Base-by-base conservation (phyloP, 179 eudicot species). In the Amaranthus tricolor region DNA sequence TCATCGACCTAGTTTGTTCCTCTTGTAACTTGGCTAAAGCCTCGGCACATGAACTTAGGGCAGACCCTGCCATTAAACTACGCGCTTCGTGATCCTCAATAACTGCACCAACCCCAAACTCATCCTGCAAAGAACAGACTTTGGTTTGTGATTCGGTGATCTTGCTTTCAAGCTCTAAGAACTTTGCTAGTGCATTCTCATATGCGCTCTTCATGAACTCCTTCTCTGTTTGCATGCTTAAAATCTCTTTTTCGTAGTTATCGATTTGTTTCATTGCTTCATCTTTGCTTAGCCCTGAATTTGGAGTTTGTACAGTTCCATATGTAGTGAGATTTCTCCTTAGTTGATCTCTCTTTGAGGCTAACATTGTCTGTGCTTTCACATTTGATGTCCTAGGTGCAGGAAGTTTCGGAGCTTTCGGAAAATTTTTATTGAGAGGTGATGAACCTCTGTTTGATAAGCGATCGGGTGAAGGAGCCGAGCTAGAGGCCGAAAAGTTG, bases 41-140 rank as follows among this genome's bases (percentile, higher is more conserved):
- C 73, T 88, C 88, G 6, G 88, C 88, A 66, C 98, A 95, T 5
- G 97, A 86, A 16, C 82, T 84, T 57, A 95, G 58, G 6, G 99
- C 99, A 0, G 90, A 71, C 7, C 85, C 81, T 0, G 88, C 89
- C 98, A 95, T 93, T 53, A 91, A 51, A 45, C 74, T 86, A 20
- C 91, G 83, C 11, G 99, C 97, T 68, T 88, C 97, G 9, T 88
- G 86, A 19, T 95, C 99, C 61, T 93, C 98, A 7, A 95, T 95
- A 17, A 85, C 80, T 0, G 86, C 82, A 4, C 88, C 94, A n/a
- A 89, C 78, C 6, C 87, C 82, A 78, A 87, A 95, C 83, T 93
- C 97, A 70, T 95, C 96, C 67, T 91, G 97, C 65, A 96, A 82
- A 31, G 45, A 73, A 54, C 82, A 83, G 43, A 89, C 91, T 66